Percentiles rank a stretch among this genome's conserved stretches.
phyloP scores from a whole-genome alignment of 2,329 filamentous ascomycete genomes.

The Cladosporium phlei region DNA sequence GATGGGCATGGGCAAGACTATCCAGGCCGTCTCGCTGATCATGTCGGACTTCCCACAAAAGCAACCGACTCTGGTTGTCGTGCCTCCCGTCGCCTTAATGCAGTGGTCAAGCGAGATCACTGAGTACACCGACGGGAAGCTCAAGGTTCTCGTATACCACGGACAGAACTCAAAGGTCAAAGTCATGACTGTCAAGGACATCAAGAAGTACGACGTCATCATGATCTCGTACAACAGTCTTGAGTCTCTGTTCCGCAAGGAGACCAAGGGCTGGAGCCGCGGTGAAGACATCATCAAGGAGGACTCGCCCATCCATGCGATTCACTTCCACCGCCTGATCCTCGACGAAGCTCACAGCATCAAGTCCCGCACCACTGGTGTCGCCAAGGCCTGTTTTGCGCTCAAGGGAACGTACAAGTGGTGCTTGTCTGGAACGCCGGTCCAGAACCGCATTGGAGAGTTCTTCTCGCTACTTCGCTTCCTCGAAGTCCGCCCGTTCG shows the following conservation, averaged over 20 bases:
- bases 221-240: slow-evolving; percentile 94
- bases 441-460: slow-evolving; percentile 95
- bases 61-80: slow-evolving; percentile 77
- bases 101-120: slow-evolving; percentile 68
- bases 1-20: slow-evolving; percentile 98
- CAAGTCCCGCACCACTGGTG: slow-evolving; percentile 82
- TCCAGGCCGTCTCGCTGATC: slow-evolving; percentile 93
- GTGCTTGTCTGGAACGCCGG: slow-evolving; percentile 90
- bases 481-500: slow-evolving; percentile 80
- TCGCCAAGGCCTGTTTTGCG: slow-evolving; percentile 91
- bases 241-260: slow-evolving; percentile 87
- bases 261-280: slow-evolving; percentile 82
- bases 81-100: slow-evolving; percentile 90
- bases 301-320: slow-evolving; percentile 69
- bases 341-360: slow-evolving; percentile 95
- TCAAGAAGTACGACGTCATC: slow-evolving; percentile 84
- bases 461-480: slow-evolving; percentile 94
- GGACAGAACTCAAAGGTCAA: slow-evolving; percentile 81
- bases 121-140: slow-evolving; percentile 74
- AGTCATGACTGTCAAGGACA: slow-evolving; percentile 64
- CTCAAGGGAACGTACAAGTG: slow-evolving; percentile 84
- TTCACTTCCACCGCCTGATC: slow-evolving; percentile 84
- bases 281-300: slow-evolving; percentile 78
- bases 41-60: slow-evolving; percentile 94
- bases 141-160: slow-evolving; percentile 89